Evolutionary conservation across 352 stramenopile species (phyloP), one percentile per base, ranked within the genome.

Genomic region (Phytophthora cactorum): DNA sequence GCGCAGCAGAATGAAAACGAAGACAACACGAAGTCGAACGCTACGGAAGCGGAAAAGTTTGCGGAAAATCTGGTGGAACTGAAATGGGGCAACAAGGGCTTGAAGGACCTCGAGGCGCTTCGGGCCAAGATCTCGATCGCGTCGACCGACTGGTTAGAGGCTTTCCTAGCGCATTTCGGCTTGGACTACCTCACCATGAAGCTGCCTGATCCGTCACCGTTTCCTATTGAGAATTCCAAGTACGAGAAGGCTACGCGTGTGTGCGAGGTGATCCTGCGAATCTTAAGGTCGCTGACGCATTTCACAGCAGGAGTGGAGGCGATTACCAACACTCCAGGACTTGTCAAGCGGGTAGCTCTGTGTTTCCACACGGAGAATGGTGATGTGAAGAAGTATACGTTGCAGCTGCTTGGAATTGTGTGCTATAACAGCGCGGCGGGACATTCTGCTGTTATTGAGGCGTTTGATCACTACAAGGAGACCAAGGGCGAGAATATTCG

Each of bases 101-200:
- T 93, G 7, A 86, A 89, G 38, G 85, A 92, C 5, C 74, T 95
- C 5, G 85, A 93, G 28, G 66, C 78, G 7, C 66, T 95, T 34
- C 84, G 80, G 44, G 81, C 72, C 50, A 93, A 93, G 64, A 89
- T 95, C 27, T 75, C 84, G 5, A 76, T 82, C 2, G 77, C 78
- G 11, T 93, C 87, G 7, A 75, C 82, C 4, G 87, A 95, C 59
- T 95, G 87, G 87, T 76, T 90, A 25, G 87, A 93, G 49, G 69
- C 82, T 32, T 95, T 95, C 49, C 54, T 95, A 10, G 74, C 68
- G 7, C 75, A 82, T 49, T 95, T 93, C 52, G 87, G 87, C 2
- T 76, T 95, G 34, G 87, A 95, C 29, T 95, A 95, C 49, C 65
- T 95, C 29, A 91, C 87, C 0, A 95, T 93, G 85, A 95, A 95